Evolutionary conservation across 345 rosid genomes (phyloP).

Genomic region (Eutrema japonicum): DNA sequence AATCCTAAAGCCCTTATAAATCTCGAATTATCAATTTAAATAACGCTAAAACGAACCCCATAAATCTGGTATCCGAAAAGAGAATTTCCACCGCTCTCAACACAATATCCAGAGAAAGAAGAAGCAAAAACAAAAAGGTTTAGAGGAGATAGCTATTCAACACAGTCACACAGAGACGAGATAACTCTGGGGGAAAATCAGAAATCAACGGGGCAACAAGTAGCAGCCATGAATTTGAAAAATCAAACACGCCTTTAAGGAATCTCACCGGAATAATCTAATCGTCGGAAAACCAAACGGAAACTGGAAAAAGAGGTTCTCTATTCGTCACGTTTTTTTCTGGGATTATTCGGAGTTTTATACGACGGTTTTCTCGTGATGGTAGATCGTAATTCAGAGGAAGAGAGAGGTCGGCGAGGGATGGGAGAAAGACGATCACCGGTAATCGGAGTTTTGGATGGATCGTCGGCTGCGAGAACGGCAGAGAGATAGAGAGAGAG

Average conservation of each 20-base stretch:
- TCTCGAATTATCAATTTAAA: constrained; percentile 47
- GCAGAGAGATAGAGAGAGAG: neutral
- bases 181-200: constrained; percentile 33
- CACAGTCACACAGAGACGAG: constrained; percentile 29
- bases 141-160: constrained; percentile 37
- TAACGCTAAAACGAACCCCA: constrained; percentile 37
- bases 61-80: constrained; percentile 39
- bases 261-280: constrained; percentile 55
- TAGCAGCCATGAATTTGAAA: constrained; percentile 49
- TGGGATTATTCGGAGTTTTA: constrained; percentile 5
- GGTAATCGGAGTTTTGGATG: constrained; percentile 11
- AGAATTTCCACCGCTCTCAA: constrained; percentile 29
- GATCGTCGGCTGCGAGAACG: constrained; percentile 28
- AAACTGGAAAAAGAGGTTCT: constrained; percentile 15
- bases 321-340: constrained; percentile 35
- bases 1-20: constrained; percentile 48
- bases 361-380: neutral
- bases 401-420: neutral
- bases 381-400: constrained; percentile 1
- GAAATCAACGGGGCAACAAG: constrained; percentile 20
- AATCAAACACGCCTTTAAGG: constrained; percentile 53
- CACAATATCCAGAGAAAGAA: constrained; percentile 35
- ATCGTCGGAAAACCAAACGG: constrained; percentile 43
- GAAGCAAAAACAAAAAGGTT: constrained; percentile 30
- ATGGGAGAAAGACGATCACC: constrained; percentile 2